Conservation (phyloP, 2,329 filamentous ascomycete species). For the Arachnomyces sp. region DNA sequence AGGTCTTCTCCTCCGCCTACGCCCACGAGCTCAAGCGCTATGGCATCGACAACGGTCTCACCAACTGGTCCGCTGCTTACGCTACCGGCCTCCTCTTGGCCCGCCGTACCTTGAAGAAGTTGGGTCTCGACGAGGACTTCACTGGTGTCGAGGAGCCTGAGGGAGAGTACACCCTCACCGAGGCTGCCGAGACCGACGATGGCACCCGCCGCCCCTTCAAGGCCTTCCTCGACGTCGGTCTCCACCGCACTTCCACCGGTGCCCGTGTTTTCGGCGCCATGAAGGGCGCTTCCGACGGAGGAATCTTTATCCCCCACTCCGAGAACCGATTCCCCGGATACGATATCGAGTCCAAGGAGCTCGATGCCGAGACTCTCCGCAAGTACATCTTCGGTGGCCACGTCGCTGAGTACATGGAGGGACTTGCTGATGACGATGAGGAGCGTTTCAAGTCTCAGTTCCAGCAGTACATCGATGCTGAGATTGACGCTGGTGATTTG, state of each 20-base stretch:
- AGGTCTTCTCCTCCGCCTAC: slow-evolving; percentile 89
- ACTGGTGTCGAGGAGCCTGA: slow-evolving; percentile 92
- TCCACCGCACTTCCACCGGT: slow-evolving; percentile 93
- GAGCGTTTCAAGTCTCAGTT: slow-evolving; percentile 99
- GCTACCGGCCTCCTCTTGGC: slow-evolving; percentile 93
- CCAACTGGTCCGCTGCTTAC: slow-evolving; percentile 99
- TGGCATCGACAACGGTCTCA: slow-evolving; percentile 95
- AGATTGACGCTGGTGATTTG: slow-evolving; percentile 88
- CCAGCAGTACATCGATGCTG: slow-evolving; percentile 94
- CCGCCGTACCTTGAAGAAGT: slow-evolving; percentile 94
- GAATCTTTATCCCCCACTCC: slow-evolving; percentile 93
- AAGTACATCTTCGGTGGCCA: slow-evolving; percentile 99
- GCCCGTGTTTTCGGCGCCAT: slow-evolving; percentile 98
- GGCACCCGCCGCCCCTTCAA: slow-evolving; percentile 95
- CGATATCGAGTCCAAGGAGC: slow-evolving; percentile 96
- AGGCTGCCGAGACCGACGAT: slow-evolving; percentile 83
- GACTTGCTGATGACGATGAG: slow-evolving; percentile 97
- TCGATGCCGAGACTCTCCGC: slow-evolving; percentile 91
- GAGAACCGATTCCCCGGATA: slow-evolving; percentile 99
- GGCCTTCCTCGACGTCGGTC: slow-evolving; percentile 96
- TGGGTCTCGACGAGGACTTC: slow-evolving; percentile 88
- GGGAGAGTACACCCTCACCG: slow-evolving; percentile 92
- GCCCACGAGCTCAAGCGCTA: slow-evolving; percentile 96
- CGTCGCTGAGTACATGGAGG: slow-evolving; percentile 99
- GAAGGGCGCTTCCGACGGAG: slow-evolving; percentile 99